Evolutionary conservation across 495 filamentous ascomycete genomes (phyloP), one percentile per base, ranked within the genome.

Genomic region (Saxispiralis lemnorum): DNA sequence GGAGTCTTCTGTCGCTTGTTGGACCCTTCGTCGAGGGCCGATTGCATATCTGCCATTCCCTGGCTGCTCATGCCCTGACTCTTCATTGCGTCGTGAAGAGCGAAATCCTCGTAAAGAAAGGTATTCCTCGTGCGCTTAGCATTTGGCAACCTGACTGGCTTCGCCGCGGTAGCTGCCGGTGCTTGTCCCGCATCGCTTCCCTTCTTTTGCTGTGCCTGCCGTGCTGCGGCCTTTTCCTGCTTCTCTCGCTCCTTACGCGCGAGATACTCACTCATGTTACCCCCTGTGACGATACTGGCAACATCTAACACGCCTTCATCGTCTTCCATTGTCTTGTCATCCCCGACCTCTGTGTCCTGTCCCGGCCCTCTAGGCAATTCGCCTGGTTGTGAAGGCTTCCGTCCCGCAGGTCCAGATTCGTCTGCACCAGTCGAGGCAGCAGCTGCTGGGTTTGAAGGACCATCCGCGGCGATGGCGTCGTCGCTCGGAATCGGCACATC

Each of bases 211-310:
- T 28, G 24, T 28, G 24, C 24, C 39, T 51, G 46, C 52, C 78
- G 81, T 41, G 69, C 71, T n/a, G 66, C 63, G 0, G 66, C 66
- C 63, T 70, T 77, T 42, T 76, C 81, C n/a, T 70, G 72, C 65
- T 93, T 95, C 55, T 93, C 84, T 60, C 80, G 85, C 51, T 96
- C 92, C 54, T 84, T 80, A 55, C 81, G 82, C 6, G 84, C 87
- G 10, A 97, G 66, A 51, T 84, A 94, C 52, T 96, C 92, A 42
- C 75, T 78, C 34, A 87, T 88, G 63, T 95, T 83, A 31, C 89
- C 92, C 46, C 80, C 85, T 0, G 76, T 73, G 16, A 97, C 86
- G 51, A 97, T 93, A 46, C 78, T 88, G 16, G 89, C 89, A 24
- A 97, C 85, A 56, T 97, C 86, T 12, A 96, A 65, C 3, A 89